phyloP scores from a whole-genome alignment of 441 rosid genomes.

The Flueggea neowawraea region DNA sequence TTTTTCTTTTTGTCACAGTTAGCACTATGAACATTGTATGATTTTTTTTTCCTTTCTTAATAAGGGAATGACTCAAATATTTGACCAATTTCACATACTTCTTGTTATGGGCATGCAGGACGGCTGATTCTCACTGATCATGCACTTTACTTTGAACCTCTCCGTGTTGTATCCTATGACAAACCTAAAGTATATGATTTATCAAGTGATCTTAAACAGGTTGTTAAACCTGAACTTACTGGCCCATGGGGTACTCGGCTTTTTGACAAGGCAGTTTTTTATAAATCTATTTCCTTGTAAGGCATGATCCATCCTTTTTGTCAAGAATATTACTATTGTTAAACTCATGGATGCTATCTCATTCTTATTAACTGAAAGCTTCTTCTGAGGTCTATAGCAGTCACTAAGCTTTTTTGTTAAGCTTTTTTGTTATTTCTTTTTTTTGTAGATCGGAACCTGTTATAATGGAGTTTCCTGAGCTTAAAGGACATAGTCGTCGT shows the following conservation, averaged over 20 bases:
- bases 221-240: constrained; percentile 82
- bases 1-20: too few relatives aligned
- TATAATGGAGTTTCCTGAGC: constrained; percentile 87
- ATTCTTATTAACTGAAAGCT: background rate
- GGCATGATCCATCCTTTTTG: constrained; percentile 18
- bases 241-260: constrained; percentile 99
- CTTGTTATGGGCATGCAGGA: constrained; percentile 41
- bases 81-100: constrained; percentile 2
- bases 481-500: constrained; percentile 84
- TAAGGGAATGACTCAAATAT: too few relatives aligned
- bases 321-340: constrained; percentile 2
- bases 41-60: constrained; percentile 9
- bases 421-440: too few relatives aligned
- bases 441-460: constrained; percentile 85
- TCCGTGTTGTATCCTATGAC: constrained; percentile 86
- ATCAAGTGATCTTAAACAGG: constrained; percentile 84
- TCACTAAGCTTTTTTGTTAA: constrained; percentile 13
- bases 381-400: constrained; percentile 19
- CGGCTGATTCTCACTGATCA: constrained; percentile 84
- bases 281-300: constrained; percentile 86
- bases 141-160: constrained; percentile 86
- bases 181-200: constrained; percentile 82
- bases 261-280: constrained; percentile 89
- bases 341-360: constrained; percentile 9
- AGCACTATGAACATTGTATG: too few relatives aligned